phyloP scores from a whole-genome alignment of 2,329 filamentous ascomycete genomes.

The Atkinsonella hypoxylon region DNA sequence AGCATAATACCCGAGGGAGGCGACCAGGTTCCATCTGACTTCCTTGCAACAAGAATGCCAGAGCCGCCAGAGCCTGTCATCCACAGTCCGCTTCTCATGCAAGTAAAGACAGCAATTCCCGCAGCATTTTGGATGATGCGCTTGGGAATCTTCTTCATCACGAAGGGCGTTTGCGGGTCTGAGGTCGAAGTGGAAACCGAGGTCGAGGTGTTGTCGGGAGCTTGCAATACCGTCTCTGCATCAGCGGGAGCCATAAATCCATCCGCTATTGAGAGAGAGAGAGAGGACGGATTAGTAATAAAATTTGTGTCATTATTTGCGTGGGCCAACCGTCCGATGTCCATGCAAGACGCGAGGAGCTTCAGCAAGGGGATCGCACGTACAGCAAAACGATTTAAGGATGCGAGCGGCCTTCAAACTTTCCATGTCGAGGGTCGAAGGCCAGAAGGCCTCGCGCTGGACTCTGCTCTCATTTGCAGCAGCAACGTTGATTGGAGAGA shows the following conservation, averaged over 20 bases:
- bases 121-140: constrained; percentile 81
- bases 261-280: constrained; percentile 29
- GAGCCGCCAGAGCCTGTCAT: constrained; percentile 83
- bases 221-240: constrained; percentile 2
- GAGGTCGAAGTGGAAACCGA: constrained; percentile 10
- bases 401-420: constrained; percentile 87
- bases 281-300: constrained; percentile 4
- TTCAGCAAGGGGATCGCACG: constrained; percentile 3
- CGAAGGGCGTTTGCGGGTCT: constrained; percentile 33
- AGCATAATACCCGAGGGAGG: constrained; percentile 83
- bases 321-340: not conserved
- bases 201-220: constrained; percentile 12
- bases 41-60: constrained; percentile 72
- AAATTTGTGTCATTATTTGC: not conserved
- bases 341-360: not conserved
- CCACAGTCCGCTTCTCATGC: constrained; percentile 89
- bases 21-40: constrained; percentile 81
- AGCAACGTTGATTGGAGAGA: constrained; percentile 23
- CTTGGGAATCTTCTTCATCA: constrained; percentile 72
- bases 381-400: constrained; percentile 80
- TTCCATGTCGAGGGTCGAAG: constrained; percentile 74
- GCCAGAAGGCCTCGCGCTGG: constrained; percentile 64
- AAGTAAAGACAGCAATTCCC: constrained; percentile 86
- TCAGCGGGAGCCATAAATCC: constrained; percentile 40
- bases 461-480: constrained; percentile 22